Conservation (phyloP, 164 flowering plant genomes). For the Annona squamosa region DNA sequence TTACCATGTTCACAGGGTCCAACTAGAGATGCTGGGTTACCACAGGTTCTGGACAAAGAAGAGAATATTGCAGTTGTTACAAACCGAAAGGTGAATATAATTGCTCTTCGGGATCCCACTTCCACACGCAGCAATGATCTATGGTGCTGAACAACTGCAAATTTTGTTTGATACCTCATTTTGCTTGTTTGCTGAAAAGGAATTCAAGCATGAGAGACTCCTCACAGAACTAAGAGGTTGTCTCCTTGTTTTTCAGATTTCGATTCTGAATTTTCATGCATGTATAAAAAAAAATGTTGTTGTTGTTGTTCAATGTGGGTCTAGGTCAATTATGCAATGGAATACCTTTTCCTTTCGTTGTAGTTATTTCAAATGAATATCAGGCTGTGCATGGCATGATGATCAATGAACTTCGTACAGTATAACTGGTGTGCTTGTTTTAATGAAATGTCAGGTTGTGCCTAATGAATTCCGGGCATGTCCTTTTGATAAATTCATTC, state of each 20-base stretch:
- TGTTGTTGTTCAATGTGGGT: too few relatives aligned
- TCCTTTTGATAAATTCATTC: too few relatives aligned
- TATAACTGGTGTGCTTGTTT: too few relatives aligned
- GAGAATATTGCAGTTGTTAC: constrained; percentile 25
- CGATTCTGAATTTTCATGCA: background rate
- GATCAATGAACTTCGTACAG: too few relatives aligned
- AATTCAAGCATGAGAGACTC: background rate
- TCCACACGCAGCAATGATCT: background rate
- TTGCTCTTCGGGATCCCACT: background rate
- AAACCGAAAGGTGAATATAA: constrained; percentile 13
- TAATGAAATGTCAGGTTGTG: too few relatives aligned
- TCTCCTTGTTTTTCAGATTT: background rate
- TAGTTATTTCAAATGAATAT: too few relatives aligned
- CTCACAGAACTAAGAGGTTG: background rate
- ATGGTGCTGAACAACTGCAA: background rate
- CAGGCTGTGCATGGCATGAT: too few relatives aligned
- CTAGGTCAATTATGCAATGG: too few relatives aligned
- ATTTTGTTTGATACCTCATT: background rate
- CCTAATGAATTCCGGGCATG: too few relatives aligned
- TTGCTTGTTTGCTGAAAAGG: background rate
- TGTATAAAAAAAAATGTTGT: too few relatives aligned
- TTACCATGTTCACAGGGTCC: constrained; percentile 13
- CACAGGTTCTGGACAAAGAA: constrained; percentile 22
- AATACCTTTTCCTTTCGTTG: too few relatives aligned
- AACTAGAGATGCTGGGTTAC: constrained; percentile 19